phyloP scores from a whole-genome alignment of 441 rosid species.

The Corymbia citriodora region DNA sequence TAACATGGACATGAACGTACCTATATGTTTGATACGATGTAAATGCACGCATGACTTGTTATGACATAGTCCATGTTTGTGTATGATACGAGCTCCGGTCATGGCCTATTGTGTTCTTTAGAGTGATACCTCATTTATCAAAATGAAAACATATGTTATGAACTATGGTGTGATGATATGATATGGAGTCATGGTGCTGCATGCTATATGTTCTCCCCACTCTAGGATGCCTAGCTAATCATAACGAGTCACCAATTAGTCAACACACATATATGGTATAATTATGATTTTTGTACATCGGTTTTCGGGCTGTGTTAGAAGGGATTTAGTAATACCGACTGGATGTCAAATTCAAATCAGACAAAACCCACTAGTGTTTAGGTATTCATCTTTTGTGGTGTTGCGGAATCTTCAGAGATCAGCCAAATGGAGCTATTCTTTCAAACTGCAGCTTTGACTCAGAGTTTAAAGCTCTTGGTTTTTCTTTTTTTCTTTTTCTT shows the following conservation, averaged over 20 bases:
- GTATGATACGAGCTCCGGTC: background rate
- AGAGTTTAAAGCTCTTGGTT: background rate
- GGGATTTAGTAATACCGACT: background rate
- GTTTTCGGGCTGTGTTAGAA: background rate
- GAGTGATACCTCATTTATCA: background rate
- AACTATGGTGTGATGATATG: too few relatives aligned
- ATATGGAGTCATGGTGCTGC: background rate
- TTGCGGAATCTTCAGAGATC: background rate
- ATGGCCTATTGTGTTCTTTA: background rate
- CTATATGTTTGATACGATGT: background rate
- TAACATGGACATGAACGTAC: background rate
- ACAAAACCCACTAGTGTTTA: background rate
- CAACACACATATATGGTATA: background rate
- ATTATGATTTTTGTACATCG: background rate
- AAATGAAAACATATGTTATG: background rate
- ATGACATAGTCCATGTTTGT: background rate
- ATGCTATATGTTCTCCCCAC: background rate
- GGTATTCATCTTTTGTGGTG: background rate
- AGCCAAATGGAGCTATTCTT: background rate
- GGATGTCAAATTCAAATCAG: background rate
- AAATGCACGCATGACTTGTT: background rate
- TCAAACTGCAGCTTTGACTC: background rate
- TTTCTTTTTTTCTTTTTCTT: too few relatives aligned
- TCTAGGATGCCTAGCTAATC: background rate
- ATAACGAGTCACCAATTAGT: background rate